Percentiles rank a stretch among this genome's conserved stretches.
Conservation (phyloP, 1,284 basidiomycete species). For the Mycocalia duriaeana region DNA sequence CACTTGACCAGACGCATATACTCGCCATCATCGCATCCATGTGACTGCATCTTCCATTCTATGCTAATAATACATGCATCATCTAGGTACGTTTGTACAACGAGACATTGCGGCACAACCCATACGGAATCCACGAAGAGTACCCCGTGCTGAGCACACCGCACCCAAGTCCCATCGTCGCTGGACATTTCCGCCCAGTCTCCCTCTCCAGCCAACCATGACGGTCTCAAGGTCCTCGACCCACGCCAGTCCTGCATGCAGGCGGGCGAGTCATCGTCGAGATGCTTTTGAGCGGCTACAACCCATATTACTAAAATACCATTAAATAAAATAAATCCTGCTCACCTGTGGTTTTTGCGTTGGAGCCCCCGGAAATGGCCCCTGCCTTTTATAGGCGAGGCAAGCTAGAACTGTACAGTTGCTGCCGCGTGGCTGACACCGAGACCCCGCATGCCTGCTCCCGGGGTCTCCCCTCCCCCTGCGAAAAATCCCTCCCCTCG, state of each 20-base stretch:
- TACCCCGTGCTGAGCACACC: conserved; percentile 51
- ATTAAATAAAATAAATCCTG: too few species aligned
- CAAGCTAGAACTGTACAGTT: conserved; percentile 49
- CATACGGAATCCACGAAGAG: conserved; percentile 65
- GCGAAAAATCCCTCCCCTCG: conserved; percentile 17
- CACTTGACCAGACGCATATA: too few species aligned
- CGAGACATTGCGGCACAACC: conserved; percentile 80
- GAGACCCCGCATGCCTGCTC: conserved; percentile 33
- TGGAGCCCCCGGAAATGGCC: conserved; percentile 14
- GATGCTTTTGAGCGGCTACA: conserved; percentile 77
- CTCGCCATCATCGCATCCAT: too few species aligned
- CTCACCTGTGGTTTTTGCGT: conserved; percentile 64
- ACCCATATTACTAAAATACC: not conserved
- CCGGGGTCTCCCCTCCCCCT: conserved; percentile 19
- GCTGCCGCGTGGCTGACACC: conserved; percentile 32
- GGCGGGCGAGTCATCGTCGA: conserved; percentile 77
- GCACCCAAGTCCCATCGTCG: conserved; percentile 83
- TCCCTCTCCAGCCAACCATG: conserved; percentile 70
- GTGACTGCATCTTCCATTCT: too few species aligned
- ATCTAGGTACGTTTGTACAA: conserved; percentile 51
- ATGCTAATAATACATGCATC: too few species aligned
- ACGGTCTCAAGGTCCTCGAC: conserved; percentile 86
- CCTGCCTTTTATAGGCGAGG: conserved; percentile 17
- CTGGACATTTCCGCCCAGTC: conserved; percentile 18
- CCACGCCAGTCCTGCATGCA: conserved; percentile 55